Evolutionary conservation across 129 eudicot species (phyloP), one percentile per base, ranked within the genome.

Genomic region (Flaveria brownii): DNA sequence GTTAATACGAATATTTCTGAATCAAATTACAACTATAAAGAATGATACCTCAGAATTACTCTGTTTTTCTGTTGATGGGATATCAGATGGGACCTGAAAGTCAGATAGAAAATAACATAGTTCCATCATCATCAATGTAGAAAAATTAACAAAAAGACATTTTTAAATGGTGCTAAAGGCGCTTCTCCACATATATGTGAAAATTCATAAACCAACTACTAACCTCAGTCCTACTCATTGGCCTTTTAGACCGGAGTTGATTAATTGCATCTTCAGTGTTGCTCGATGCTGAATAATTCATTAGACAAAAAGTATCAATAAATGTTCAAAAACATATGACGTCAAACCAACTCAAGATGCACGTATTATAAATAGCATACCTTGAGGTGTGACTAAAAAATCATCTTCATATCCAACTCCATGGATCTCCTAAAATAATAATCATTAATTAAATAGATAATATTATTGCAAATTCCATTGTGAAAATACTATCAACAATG

Each of bases 201-300:
- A 25, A 61, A 13, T 61, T 30, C 41, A 61, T 61, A 61, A 79
- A 33, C 47, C 39, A 84, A 59, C 1, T 46, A 72, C 88, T 80
- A 52, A 93, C 98, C 90, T 90, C 96, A 2, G 81, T 88, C 72
- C 85, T 80, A 71, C 98, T 90, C 92, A 90, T 90, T 15, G 89
- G 96, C 28, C 97, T 84, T 84, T 78, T 90, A 15, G 96, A 82
- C 52, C 98, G 92, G 63, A 88, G 87, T 77, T 93, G 87, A 74
- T 75, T 86, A 71, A 90, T 88, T 60, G 96, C 96, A 88, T 85
- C 96, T 78, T 84, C 96, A 1, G 95, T 88, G 77, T 92, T 84
- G 82, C 85, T 88, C 11, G 89, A 82, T 75, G 87, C 88, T 71
- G 86, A 72, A 76, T 62, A 17, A 57, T 52, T 47, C 43, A 15